Percentiles rank a stretch among this genome's conserved stretches.
These are phyloP conservation scores for Epichloe coenophiala DNA, from an alignment of 2,329 filamentous ascomycete genomes.

Conservation along the genomic window DNA sequence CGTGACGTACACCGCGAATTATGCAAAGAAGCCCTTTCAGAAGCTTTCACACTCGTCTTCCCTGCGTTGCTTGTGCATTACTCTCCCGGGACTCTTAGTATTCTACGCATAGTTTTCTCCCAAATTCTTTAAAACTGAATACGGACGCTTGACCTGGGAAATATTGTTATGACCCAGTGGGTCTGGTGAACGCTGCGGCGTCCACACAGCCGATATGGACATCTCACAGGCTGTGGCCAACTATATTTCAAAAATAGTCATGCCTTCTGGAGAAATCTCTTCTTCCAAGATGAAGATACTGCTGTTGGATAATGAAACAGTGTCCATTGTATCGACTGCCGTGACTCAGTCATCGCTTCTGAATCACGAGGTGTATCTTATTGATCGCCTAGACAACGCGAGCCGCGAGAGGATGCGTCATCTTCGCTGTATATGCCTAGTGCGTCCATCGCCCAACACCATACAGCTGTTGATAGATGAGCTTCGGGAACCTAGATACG, in stretches of 20 bases:
- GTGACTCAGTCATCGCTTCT: conserved; percentile 91
- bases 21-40: neutral
- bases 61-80: neutral
- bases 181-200: neutral
- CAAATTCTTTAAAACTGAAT: neutral
- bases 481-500: conserved; percentile 88
- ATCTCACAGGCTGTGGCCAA: conserved; percentile 83
- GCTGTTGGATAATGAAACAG: conserved; percentile 83
- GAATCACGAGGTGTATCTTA: conserved; percentile 95
- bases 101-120: neutral
- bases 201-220: conserved; percentile 50
- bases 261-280: conserved; percentile 52
- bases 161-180: neutral
- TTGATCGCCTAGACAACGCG: conserved; percentile 83
- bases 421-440: conserved; percentile 81
- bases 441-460: conserved; percentile 82
- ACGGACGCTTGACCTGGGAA: neutral
- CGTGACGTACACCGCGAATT: neutral
- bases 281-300: conserved; percentile 97
- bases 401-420: conserved; percentile 96
- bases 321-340: conserved; percentile 85
- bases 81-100: neutral
- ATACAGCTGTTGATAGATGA: conserved; percentile 93
- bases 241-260: conserved; percentile 95
- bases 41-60: neutral